A percentile compares a stretch with the other conserved stretches of the same genome.
Conservation (phyloP, 2,329 filamentous ascomycete genomes). For the Hawksworthiomyces lignivorus region DNA sequence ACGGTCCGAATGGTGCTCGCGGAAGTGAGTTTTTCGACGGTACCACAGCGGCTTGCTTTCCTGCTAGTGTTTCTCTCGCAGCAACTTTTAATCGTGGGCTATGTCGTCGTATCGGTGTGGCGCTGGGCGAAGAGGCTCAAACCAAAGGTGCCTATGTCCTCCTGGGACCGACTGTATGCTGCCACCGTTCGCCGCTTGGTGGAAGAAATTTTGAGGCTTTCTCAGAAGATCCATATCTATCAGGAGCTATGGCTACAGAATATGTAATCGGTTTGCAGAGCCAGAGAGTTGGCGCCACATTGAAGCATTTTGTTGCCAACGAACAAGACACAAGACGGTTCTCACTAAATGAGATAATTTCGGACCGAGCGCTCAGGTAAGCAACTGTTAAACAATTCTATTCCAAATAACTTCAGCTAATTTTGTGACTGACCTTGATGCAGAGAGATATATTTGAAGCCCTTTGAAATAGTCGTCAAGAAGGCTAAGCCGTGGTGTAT, state of each 20-base stretch:
- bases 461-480: slow-evolving; percentile 53
- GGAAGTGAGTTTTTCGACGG: not conserved
- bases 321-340: slow-evolving; percentile 44
- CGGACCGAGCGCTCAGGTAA: slow-evolving; percentile 47
- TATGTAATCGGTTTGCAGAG: slow-evolving; percentile 27
- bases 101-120: slow-evolving; percentile 41
- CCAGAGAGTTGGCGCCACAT: slow-evolving; percentile 22
- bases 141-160: slow-evolving; percentile 52
- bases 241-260: slow-evolving; percentile 21
- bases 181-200: slow-evolving; percentile 52
- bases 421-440: no score
- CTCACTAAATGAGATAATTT: slow-evolving; percentile 36
- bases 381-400: no score
- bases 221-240: slow-evolving; percentile 39
- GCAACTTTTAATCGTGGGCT: slow-evolving; percentile 51
- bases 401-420: no score
- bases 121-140: slow-evolving; percentile 49
- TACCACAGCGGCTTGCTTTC: slow-evolving; percentile 1
- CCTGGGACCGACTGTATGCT: slow-evolving; percentile 54
- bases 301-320: slow-evolving; percentile 33
- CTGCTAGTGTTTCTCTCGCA: slow-evolving; percentile 24
- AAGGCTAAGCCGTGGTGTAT: slow-evolving; percentile 47
- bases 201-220: slow-evolving; percentile 59
- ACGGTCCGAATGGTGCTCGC: slow-evolving; percentile 1
- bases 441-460: slow-evolving; percentile 57